Percentiles rank a stretch among this genome's conserved stretches.
phyloP scores from a whole-genome alignment of 805 yeast species.

The Danielia oregonensis region DNA sequence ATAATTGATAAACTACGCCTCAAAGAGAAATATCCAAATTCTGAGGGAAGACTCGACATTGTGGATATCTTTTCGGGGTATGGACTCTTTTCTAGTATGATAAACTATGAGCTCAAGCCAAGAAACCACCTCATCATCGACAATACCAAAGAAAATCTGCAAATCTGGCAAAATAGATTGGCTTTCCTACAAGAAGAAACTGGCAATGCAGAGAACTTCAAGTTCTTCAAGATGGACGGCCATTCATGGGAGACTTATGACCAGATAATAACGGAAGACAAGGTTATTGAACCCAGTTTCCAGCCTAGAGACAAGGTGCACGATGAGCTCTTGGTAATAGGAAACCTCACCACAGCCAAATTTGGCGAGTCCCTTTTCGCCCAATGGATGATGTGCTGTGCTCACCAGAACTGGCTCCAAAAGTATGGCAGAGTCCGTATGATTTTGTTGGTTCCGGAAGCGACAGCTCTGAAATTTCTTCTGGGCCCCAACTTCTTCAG shows the following conservation, averaged over 20 bases:
- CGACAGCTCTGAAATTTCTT: conserved; percentile 54
- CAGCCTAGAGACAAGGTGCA: conserved; percentile 41
- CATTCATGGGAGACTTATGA: conserved; percentile 64
- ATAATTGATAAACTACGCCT: conserved; percentile 48
- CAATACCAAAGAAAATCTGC: conserved; percentile 28
- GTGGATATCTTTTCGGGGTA: conserved; percentile 60
- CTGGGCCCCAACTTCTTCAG: conserved; percentile 49
- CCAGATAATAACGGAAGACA: conserved; percentile 43
- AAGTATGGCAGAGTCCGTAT: conserved; percentile 68
- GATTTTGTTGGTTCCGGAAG: conserved; percentile 63
- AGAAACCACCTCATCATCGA: conserved; percentile 62
- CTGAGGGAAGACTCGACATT: conserved; percentile 40
- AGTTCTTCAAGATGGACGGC: conserved; percentile 46
- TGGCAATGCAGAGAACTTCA: conserved; percentile 29
- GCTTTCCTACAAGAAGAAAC: conserved; percentile 19
- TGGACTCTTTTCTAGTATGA: conserved; percentile 56
- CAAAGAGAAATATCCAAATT: conserved; percentile 31
- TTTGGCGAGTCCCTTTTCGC: conserved; percentile 67
- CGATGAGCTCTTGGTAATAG: conserved; percentile 53
- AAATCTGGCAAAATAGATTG: conserved; percentile 28
- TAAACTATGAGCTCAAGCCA: conserved; percentile 63
- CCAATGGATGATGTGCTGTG: conserved; percentile 71
- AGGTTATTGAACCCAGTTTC: conserved; percentile 30
- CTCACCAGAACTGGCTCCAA: conserved; percentile 70
- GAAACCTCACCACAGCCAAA: conserved; percentile 47